Percentiles rank a stretch among this genome's conserved stretches.
These are phyloP conservation scores for Magnaporthiopsis rhizophila DNA, from an alignment of 2,329 filamentous ascomycete genomes.

Conservation along the genomic window DNA sequence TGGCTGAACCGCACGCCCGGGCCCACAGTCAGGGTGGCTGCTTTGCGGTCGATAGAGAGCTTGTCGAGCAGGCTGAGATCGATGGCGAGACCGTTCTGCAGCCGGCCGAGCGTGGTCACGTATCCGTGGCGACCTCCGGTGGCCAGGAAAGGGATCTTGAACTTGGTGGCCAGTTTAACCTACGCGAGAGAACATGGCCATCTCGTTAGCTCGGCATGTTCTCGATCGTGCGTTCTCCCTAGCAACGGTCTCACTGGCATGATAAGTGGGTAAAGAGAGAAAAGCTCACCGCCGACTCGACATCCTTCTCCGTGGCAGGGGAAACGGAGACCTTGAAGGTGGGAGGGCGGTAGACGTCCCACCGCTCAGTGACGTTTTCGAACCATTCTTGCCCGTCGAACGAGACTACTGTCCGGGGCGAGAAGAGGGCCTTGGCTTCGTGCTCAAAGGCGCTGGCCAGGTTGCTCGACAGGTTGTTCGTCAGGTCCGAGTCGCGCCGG, in stretches of 20 bases:
- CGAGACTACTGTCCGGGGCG: background rate
- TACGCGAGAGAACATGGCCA: too few species aligned
- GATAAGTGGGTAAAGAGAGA: background rate
- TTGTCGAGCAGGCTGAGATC: too few species aligned
- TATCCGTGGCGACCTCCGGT: too few species aligned
- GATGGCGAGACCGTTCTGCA: too few species aligned
- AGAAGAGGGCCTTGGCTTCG: background rate
- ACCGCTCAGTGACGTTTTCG: constrained; percentile 1
- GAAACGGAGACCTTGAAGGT: constrained; percentile 1
- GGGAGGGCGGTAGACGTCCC: background rate
- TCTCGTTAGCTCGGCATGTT: too few species aligned
- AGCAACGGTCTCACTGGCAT: background rate
- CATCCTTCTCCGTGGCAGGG: background rate
- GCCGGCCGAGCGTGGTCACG: too few species aligned
- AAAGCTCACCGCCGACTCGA: background rate
- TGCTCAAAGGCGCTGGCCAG: background rate
- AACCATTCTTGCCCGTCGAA: constrained; percentile 1
- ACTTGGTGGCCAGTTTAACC: too few species aligned
- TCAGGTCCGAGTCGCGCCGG: constrained; percentile 1
- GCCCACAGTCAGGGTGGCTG: too few species aligned
- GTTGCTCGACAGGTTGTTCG: background rate
- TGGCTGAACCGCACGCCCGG: too few species aligned
- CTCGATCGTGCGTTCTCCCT: too few species aligned
- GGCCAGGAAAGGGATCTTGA: too few species aligned
- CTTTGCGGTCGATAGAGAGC: too few species aligned